These are phyloP conservation scores for Lactarius vividus DNA, from an alignment of 768 basidiomycete species.

Conservation along the genomic window DNA sequence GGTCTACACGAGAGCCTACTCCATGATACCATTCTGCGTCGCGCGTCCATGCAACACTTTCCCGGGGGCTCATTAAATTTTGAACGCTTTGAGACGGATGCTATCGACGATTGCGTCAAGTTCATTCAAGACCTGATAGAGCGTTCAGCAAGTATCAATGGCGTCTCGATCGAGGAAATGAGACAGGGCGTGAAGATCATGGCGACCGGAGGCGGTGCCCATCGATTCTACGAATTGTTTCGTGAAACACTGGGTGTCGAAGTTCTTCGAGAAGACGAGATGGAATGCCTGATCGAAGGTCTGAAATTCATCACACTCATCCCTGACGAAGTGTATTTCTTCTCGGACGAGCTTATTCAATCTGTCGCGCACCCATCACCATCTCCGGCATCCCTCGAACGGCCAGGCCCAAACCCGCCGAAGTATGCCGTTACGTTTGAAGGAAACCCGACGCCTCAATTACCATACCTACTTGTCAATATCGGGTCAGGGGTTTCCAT, in stretches of 20 bases:
- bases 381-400: constrained; percentile 48
- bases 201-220: constrained; percentile 97
- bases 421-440: constrained; percentile 88
- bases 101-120: constrained; percentile 77
- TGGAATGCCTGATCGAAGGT: constrained; percentile 97
- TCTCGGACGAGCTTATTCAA: constrained; percentile 95
- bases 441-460: constrained; percentile 74
- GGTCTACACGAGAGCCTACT: constrained; percentile 44
- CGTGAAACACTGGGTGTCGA: constrained; percentile 73
- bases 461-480: constrained; percentile 96
- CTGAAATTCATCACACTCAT: constrained; percentile 95
- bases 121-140: constrained; percentile 88
- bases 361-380: constrained; percentile 43
- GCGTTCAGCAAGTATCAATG: constrained; percentile 80
- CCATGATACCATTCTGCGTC: constrained; percentile 64
- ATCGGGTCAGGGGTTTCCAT: constrained; percentile 98
- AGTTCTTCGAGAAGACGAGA: constrained; percentile 91
- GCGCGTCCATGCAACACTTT: constrained; percentile 73
- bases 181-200: constrained; percentile 88
- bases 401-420: constrained; percentile 90
- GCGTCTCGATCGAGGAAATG: constrained; percentile 89
- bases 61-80: constrained; percentile 98
- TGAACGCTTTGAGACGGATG: constrained; percentile 91
- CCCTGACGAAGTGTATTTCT: constrained; percentile 97
- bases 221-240: constrained; percentile 88